These are phyloP conservation scores for Penicillium dipodomyicola DNA, from an alignment of 495 filamentous ascomycete genomes.

Conservation along the genomic window DNA sequence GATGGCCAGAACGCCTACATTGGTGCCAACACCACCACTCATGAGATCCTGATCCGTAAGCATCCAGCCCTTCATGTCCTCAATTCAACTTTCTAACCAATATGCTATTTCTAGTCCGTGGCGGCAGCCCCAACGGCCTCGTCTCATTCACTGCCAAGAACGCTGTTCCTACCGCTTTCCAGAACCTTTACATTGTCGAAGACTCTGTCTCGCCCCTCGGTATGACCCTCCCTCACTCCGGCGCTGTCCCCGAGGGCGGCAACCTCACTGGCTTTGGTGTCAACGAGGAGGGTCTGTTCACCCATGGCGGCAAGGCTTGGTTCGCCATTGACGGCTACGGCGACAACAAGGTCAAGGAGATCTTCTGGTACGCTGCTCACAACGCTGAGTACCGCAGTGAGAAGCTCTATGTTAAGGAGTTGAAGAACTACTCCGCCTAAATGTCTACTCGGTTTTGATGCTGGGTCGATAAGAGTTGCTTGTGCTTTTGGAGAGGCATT, in stretches of 20 bases:
- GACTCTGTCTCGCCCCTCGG: slow-evolving; percentile 22
- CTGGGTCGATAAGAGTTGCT: neutral
- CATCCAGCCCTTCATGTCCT: neutral
- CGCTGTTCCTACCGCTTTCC: slow-evolving; percentile 28
- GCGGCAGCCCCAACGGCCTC: slow-evolving; percentile 18
- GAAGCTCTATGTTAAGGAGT: slow-evolving; percentile 35
- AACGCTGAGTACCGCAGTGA: slow-evolving; percentile 20
- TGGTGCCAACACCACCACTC: slow-evolving; percentile 22
- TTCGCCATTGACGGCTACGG: slow-evolving; percentile 32
- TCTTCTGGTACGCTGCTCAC: slow-evolving; percentile 32
- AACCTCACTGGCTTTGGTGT: slow-evolving; percentile 28
- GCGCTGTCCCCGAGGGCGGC: slow-evolving; percentile 27
- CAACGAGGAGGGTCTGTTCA: slow-evolving; percentile 31
- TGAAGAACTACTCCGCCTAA: slow-evolving; percentile 17
- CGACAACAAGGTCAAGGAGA: slow-evolving; percentile 20
- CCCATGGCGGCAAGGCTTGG: slow-evolving; percentile 25
- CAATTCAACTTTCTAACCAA: slow-evolving; percentile 3
- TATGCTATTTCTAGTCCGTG: slow-evolving; percentile 8
- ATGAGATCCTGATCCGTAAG: slow-evolving; percentile 33
- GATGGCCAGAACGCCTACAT: slow-evolving; percentile 30
- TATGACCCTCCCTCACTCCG: slow-evolving; percentile 37
- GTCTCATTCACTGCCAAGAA: slow-evolving; percentile 29
- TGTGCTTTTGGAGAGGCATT: neutral
- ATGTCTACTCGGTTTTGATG: neutral
- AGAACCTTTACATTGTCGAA: slow-evolving; percentile 34